phyloP scores from a whole-genome alignment of 225 moss, liverwort and hornwort genomes.

The Lunularia cruciata region DNA sequence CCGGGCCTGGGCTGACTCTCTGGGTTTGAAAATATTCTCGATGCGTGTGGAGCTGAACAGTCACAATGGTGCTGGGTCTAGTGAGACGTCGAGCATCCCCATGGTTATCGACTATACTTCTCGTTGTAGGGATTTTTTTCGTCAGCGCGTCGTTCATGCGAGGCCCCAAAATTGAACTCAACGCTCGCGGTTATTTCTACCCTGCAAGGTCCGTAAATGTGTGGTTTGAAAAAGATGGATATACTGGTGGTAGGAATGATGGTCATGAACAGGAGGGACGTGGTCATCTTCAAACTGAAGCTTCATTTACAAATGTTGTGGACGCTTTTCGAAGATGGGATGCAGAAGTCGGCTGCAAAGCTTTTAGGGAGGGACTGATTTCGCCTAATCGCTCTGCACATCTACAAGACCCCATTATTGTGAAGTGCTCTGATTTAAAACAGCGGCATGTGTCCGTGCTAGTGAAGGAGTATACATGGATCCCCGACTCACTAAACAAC shows the following conservation, averaged over 20 bases:
- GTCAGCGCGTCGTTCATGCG: slow-evolving; percentile 24
- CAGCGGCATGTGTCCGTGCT: slow-evolving; percentile 61
- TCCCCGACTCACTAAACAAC: slow-evolving; percentile 59
- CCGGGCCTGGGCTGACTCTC: not conserved
- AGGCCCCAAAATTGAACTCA: not conserved
- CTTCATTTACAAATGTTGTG: slow-evolving; percentile 21
- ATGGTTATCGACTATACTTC: slow-evolving; percentile 5
- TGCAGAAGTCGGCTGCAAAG: slow-evolving; percentile 33
- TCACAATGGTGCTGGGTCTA: not conserved
- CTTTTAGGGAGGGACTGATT: slow-evolving; percentile 13
- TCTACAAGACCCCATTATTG: slow-evolving; percentile 46
- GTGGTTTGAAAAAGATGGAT: slow-evolving; percentile 3
- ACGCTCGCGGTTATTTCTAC: not conserved
- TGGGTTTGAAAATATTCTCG: not conserved
- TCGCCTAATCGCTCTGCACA: slow-evolving; percentile 7
- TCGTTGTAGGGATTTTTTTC: slow-evolving; percentile 26
- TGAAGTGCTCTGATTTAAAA: slow-evolving; percentile 45
- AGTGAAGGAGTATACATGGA: slow-evolving; percentile 52
- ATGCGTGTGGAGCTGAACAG: not conserved
- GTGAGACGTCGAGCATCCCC: not conserved
- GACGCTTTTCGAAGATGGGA: slow-evolving; percentile 39
- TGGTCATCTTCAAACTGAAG: not conserved
- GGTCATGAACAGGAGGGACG: not conserved
- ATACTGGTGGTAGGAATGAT: not conserved
- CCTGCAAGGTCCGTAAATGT: slow-evolving; percentile 13